Base-by-base conservation (phyloP, 768 basidiomycete species). In the Artomyces pyxidatus region DNA sequence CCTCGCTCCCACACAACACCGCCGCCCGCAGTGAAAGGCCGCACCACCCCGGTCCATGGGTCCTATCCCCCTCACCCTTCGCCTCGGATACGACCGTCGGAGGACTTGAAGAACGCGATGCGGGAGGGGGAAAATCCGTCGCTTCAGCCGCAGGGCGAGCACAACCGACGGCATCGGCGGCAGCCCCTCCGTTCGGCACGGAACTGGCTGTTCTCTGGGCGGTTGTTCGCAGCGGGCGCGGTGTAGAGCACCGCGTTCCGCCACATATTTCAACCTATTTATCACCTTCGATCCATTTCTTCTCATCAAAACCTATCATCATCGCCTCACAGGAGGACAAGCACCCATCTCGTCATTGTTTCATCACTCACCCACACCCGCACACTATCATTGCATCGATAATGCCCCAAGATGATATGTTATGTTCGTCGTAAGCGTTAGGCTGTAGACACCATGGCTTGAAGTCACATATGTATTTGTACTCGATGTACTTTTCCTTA, bases 161-260 rank as follows among this genome's bases (percentile, higher is more conserved):
- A 40, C 21, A 54, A 50, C 50, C 63, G 58, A 42, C 56, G 55
- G 43, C 60, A 60, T 48, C 57, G 63, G 45, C 63, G 65, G 45
- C 54, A 58, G 51, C 57, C 61, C 38, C 56, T 66, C 41, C 59
- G 63, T 48, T 60, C 62, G n/a, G 61, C 63, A 58, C 59, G 62
- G 39, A 63, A 63, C 58, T 67, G 66, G 66, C 62, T 67, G 55
- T 64, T 64, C 42, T 62, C 63, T 12, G 56, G 57, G 10, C 63
- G 55, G 53, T 51, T 66, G 42, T 64, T 67, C 52, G 58, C 65
- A 14, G 62, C 61, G 4, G 57, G 42, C 4, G 53, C 49, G 45
- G 51, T 38, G 54, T 55, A 54, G 52, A 55, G 0, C 54, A 48
- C 40, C 42, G 52, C 38, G 32, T 3, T 32, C 21, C 39, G 39